A percentile compares a stretch with the other conserved stretches of the same genome.
phyloP scores from a whole-genome alignment of 2,329 filamentous ascomycete species.

The Cladosporium sp. region DNA sequence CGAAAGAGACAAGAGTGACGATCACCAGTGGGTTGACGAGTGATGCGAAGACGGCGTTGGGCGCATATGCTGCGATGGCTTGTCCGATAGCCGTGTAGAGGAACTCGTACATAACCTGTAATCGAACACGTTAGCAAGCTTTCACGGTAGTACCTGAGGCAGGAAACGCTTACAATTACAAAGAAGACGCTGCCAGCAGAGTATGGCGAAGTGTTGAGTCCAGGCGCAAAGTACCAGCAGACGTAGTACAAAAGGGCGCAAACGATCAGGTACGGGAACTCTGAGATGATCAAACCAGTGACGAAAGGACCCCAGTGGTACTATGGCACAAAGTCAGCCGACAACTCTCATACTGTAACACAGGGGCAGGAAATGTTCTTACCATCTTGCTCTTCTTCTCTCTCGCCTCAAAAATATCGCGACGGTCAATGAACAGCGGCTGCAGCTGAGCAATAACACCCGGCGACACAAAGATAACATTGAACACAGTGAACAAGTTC shows the following conservation, averaged over 20 bases:
- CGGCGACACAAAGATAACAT: constrained; percentile 38
- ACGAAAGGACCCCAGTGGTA: constrained; percentile 76
- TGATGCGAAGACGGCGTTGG: constrained; percentile 48
- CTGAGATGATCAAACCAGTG: constrained; percentile 67
- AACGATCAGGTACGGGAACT: constrained; percentile 66
- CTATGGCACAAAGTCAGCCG: neutral
- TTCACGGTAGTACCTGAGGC: neutral
- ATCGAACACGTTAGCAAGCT: neutral
- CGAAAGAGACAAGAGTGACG: constrained; percentile 35
- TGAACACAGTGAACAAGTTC: constrained; percentile 36
- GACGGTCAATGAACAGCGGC: constrained; percentile 59
- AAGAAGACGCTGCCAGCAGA: constrained; percentile 50
- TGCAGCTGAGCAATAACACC: constrained; percentile 59
- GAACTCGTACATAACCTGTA: constrained; percentile 57
- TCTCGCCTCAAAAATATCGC: constrained; percentile 59
- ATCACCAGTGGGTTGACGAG: constrained; percentile 44
- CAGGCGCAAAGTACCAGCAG: constrained; percentile 37
- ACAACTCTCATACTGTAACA: constrained; percentile 34
- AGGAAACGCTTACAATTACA: constrained; percentile 39
- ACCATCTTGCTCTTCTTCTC: constrained; percentile 63
- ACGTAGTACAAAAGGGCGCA: constrained; percentile 53
- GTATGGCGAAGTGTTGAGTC: constrained; percentile 44
- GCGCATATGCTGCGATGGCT: constrained; percentile 51
- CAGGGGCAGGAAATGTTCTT: neutral
- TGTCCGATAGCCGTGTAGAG: constrained; percentile 57